Percentiles rank a stretch among this genome's conserved stretches.
These are phyloP conservation scores for Colletotrichum ledebouriae DNA, from an alignment of 2,329 filamentous ascomycete genomes.

Conservation along the genomic window DNA sequence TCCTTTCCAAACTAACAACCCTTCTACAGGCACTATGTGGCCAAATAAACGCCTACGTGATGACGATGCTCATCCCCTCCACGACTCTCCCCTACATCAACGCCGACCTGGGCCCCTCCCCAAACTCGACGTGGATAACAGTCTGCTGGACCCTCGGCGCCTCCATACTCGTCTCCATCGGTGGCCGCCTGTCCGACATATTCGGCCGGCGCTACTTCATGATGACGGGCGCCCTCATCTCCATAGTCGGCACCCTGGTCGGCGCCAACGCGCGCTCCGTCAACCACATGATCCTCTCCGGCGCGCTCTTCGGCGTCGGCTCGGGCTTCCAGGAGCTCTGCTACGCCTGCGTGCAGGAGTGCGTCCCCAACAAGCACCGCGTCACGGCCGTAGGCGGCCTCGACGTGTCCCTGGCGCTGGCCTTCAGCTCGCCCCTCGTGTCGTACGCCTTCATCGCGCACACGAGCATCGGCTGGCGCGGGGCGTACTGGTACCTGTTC, in stretches of 20 bases:
- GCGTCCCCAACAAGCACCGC: conserved; percentile 54
- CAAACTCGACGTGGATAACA: conserved; percentile 53
- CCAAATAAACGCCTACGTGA: conserved; percentile 51
- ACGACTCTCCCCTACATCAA: conserved; percentile 52
- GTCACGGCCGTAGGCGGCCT: conserved; percentile 54
- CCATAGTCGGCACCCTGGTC: conserved; percentile 54
- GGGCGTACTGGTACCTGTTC: conserved; percentile 46
- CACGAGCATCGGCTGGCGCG: conserved; percentile 43
- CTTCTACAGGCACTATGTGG: conserved; percentile 39
- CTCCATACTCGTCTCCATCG: conserved; percentile 52
- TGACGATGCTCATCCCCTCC: conserved; percentile 53
- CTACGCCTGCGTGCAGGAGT: conserved; percentile 53
- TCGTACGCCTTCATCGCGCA: conserved; percentile 50
- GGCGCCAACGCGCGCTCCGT: conserved; percentile 55
- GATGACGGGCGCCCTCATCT: conserved; percentile 51
- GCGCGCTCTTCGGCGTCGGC: conserved; percentile 56
- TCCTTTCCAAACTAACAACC: background rate
- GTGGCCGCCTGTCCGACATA: conserved; percentile 55
- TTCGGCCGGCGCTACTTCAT: conserved; percentile 57
- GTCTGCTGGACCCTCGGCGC: conserved; percentile 51
- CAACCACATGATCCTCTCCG: conserved; percentile 56
- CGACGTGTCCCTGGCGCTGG: conserved; percentile 47
- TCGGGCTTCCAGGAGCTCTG: conserved; percentile 56
- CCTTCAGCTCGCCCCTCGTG: conserved; percentile 51
- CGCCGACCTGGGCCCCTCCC: conserved; percentile 51